Evolutionary conservation across 192 early-diverging fungal genomes (phyloP), one percentile per base, ranked within the genome.

Genomic region (Backusella sp.): DNA sequence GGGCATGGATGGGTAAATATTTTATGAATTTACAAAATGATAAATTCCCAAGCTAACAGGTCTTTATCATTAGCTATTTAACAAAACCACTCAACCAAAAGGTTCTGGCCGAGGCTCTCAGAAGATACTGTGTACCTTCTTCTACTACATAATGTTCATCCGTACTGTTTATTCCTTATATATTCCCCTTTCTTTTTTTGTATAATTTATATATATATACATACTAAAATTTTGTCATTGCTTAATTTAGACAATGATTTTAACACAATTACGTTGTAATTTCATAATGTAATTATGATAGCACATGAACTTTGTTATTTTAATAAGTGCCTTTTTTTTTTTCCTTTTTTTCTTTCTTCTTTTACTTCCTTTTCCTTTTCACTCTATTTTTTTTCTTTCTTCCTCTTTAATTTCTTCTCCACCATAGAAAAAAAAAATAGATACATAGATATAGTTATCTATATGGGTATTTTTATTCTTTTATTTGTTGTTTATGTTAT

Each of bases 1-100:
- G 0, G 86, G 86, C 17, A 87, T 87, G 86, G 82, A 85, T 34
- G 80, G 82, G 14, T 84, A 87, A 74, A 75, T 70, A 17, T 65
- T 17, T 26, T 14, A 39, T 6, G 5, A 19, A 30, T 17, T 71
- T 28, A 28, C 30, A 21, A 30, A 23, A 72, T 46, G 19, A 46
- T 23, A 35, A 9, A 9, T 17, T 11, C 37, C 37, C 7, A 72
- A 44, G 15, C 15, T 19, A 23, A 46, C 23, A 7, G 21, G 12
- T 42, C 17, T 70, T 70, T 70, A 7, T 6, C 7, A 66, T 26
- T 66, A 74, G 73, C 8, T 74, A 74, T 30, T 30, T 67, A 37
- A 73, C 72, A 23, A 73, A 73, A 53, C 72, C 72, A 73, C 53
- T 73, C 9, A 73, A 73, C 23, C 72, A 73, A 36, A 73, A 73